phyloP scores from a whole-genome alignment of 352 stramenopile genomes.

The Phytophthora palmivora region DNA sequence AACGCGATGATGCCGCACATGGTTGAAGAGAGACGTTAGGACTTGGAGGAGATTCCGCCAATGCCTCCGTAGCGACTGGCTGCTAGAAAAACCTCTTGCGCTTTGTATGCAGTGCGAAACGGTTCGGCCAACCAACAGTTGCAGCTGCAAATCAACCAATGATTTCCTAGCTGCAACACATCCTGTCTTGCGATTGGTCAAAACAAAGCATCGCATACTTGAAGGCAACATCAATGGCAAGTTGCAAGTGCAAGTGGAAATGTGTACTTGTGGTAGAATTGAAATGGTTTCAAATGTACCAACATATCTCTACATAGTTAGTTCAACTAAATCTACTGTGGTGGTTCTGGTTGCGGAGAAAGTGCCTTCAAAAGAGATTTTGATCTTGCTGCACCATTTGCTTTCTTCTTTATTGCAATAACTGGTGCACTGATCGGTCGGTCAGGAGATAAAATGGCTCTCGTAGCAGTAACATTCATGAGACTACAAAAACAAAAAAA shows the following conservation, averaged over 20 bases:
- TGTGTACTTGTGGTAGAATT: too few relatives aligned
- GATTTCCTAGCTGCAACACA: neutral
- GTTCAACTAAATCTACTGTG: slow-evolving; percentile 2
- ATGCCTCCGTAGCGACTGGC: slow-evolving; percentile 20
- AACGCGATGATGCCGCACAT: slow-evolving; percentile 99
- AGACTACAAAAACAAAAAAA: slow-evolving; percentile 12
- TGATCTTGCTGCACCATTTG: slow-evolving; percentile 6
- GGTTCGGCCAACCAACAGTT: slow-evolving; percentile 23
- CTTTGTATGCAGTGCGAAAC: slow-evolving; percentile 25
- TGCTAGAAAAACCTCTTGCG: slow-evolving; percentile 33
- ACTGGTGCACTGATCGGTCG: slow-evolving; percentile 66
- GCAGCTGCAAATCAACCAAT: slow-evolving; percentile 18
- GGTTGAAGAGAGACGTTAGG: slow-evolving; percentile 22
- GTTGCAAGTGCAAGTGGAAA: too few relatives aligned
- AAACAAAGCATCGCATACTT: slow-evolving; percentile 13
- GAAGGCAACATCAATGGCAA: slow-evolving; percentile 17
- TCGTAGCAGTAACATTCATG: slow-evolving; percentile 52
- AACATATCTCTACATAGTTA: too few relatives aligned
- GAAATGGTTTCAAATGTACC: too few relatives aligned
- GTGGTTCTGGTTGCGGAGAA: slow-evolving; percentile 9
- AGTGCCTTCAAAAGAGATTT: slow-evolving; percentile 30
- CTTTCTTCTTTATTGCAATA: slow-evolving; percentile 54
- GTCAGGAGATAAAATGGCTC: slow-evolving; percentile 45
- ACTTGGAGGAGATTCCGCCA: slow-evolving; percentile 26
- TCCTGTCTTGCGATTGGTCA: slow-evolving; percentile 1